These are phyloP conservation scores for Angomonas deanei DNA, from an alignment of 208 protist species.

Conservation along the genomic window DNA sequence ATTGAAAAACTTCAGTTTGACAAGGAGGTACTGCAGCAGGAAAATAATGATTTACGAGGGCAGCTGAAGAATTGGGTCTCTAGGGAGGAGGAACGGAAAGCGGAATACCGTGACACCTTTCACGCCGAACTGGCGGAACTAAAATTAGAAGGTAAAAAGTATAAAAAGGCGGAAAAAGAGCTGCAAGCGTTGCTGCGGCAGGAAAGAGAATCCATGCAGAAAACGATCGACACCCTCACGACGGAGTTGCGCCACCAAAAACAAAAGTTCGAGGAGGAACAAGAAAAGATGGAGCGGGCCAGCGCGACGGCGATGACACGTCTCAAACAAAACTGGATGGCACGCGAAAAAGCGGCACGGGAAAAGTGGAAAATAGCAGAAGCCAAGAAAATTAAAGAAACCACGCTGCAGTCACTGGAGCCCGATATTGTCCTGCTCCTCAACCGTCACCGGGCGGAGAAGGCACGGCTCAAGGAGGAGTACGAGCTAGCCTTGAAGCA, in stretches of 20 bases:
- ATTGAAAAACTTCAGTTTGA: conserved; percentile 72
- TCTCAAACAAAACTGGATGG: conserved; percentile 61
- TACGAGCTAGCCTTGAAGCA: conserved; percentile 84
- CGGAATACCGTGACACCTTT: conserved; percentile 17
- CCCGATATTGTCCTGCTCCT: conserved; percentile 90
- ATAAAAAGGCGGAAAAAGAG: conserved; percentile 24
- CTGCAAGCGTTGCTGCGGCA: conserved; percentile 29
- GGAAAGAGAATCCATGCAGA: conserved; percentile 46
- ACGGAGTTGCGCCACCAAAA: conserved; percentile 46
- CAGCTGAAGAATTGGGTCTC: conserved; percentile 32
- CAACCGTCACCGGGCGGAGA: conserved; percentile 88
- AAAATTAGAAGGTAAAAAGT: conserved; percentile 20
- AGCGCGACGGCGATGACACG: conserved; percentile 57
- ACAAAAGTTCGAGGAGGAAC: conserved; percentile 41
- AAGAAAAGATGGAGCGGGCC: conserved; percentile 46
- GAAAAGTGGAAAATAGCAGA: conserved; percentile 84
- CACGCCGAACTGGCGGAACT: conserved; percentile 44
- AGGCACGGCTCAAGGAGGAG: conserved; percentile 81
- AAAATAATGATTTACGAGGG: conserved; percentile 58
- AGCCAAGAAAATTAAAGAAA: conserved; percentile 88
- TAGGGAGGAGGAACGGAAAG: conserved; percentile 28
- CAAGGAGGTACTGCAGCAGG: conserved; percentile 59
- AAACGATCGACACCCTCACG: conserved; percentile 52
- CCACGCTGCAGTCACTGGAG: conserved; percentile 86
- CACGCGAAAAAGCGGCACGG: conserved; percentile 71